Percentiles rank a stretch among this genome's conserved stretches.
Conservation (phyloP, 495 filamentous ascomycete genomes). For the Astrothelium macrocarpum region DNA sequence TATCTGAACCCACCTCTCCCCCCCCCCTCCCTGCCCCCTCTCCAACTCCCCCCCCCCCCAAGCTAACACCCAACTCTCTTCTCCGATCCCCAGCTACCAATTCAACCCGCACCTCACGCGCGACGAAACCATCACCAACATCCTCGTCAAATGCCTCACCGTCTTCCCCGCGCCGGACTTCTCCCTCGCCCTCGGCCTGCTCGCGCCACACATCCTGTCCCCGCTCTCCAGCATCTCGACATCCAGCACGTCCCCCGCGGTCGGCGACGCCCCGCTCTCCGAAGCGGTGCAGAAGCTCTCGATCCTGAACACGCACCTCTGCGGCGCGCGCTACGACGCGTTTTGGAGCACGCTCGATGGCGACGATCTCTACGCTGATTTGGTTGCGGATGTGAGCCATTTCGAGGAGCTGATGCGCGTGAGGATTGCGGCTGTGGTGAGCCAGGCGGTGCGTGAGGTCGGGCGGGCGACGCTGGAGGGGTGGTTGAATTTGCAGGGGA, state of each 20-base stretch:
- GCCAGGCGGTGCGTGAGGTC: conserved; percentile 81
- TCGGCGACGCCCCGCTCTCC: conserved; percentile 48
- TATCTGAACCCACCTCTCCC: conserved; percentile 45
- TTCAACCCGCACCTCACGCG: conserved; percentile 98
- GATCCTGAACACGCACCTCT: conserved; percentile 72
- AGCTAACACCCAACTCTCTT: conserved; percentile 8
- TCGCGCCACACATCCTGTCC: conserved; percentile 64
- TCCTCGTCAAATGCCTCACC: conserved; percentile 95
- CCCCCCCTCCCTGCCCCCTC: not conserved
- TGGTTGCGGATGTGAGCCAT: conserved; percentile 84
- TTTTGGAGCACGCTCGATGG: conserved; percentile 93
- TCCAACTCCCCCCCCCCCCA: conserved; percentile 9
- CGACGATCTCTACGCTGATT: conserved; percentile 92
- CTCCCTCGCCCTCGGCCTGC: conserved; percentile 83
- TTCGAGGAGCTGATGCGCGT: conserved; percentile 96
- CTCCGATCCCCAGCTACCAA: conserved; percentile 64
- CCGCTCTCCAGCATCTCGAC: conserved; percentile 34
- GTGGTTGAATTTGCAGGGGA: conserved; percentile 72
- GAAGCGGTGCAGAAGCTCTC: conserved; percentile 88
- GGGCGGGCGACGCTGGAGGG: conserved; percentile 64
- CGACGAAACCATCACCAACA: conserved; percentile 93
- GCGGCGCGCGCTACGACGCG: conserved; percentile 69
- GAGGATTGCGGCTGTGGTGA: conserved; percentile 79
- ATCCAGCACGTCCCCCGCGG: conserved; percentile 32
- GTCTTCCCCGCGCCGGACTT: conserved; percentile 97